Conservation (phyloP, 495 filamentous ascomycete species). For the Parathielavia appendiculata region DNA sequence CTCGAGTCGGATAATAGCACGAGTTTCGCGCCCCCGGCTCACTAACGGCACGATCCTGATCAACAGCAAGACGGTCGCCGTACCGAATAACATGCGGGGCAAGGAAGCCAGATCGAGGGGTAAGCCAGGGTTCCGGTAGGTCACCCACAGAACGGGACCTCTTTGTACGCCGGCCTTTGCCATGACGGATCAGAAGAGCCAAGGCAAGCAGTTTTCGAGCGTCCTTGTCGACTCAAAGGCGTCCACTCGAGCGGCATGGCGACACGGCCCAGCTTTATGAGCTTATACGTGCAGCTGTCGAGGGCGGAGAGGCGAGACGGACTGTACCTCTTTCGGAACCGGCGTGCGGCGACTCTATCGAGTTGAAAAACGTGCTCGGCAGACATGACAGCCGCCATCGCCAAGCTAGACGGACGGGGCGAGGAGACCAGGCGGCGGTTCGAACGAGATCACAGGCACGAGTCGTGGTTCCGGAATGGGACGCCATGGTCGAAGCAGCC, state of each 20-base stretch:
- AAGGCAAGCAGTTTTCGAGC: too few relatives aligned
- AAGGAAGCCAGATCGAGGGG: background rate
- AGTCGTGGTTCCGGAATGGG: conserved; percentile 2
- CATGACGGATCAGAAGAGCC: conserved; percentile 13
- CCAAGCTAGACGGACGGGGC: too few relatives aligned
- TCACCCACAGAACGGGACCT: conserved; percentile 7
- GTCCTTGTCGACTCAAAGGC: too few relatives aligned
- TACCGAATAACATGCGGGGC: conserved; percentile 6
- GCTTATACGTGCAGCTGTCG: conserved; percentile 11
- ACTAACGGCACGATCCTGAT: conserved; percentile 10
- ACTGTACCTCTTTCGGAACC: too few relatives aligned
- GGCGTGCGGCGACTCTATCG: too few relatives aligned
- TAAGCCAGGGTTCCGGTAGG: conserved; percentile 3
- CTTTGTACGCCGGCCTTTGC: conserved; percentile 7
- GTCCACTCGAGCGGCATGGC: too few relatives aligned
- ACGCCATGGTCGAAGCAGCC: background rate
- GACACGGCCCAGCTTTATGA: too few relatives aligned
- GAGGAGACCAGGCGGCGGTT: background rate
- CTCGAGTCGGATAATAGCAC: too few relatives aligned
- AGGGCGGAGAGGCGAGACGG: conserved; percentile 3
- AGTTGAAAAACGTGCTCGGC: too few relatives aligned
- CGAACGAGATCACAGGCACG: background rate
- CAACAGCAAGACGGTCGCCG: conserved; percentile 12
- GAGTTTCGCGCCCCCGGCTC: too few relatives aligned
- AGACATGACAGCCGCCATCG: too few relatives aligned